phyloP scores from a whole-genome alignment of 2,329 filamentous ascomycete species.

The Catunica adiposa region DNA sequence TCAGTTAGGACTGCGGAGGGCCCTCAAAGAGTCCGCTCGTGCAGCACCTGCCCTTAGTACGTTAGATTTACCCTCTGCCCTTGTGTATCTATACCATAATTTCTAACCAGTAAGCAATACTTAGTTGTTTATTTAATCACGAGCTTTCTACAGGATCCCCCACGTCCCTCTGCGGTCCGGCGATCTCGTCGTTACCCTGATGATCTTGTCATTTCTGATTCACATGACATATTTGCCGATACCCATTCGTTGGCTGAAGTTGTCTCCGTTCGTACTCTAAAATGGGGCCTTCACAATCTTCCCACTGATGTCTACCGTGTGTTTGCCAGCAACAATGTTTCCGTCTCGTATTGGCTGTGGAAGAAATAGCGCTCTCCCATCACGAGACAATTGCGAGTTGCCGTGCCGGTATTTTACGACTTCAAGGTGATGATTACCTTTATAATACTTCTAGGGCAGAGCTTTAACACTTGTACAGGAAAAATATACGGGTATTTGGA shows the following conservation, averaged over 20 bases:
- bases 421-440: conserved; percentile 18
- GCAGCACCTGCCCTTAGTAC: conserved; percentile 56
- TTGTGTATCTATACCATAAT: not conserved
- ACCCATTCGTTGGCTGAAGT: conserved; percentile 61
- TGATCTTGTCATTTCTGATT: conserved; percentile 11
- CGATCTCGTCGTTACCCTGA: conserved; percentile 9
- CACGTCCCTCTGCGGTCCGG: conserved; percentile 7
- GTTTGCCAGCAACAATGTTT: conserved; percentile 61
- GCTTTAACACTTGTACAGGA: conserved; percentile 13
- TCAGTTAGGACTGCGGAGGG: conserved; percentile 8
- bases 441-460: not conserved
- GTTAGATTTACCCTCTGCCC: conserved; percentile 11
- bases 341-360: conserved; percentile 58
- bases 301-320: conserved; percentile 52
- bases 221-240: conserved; percentile 38
- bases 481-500: conserved; percentile 51
- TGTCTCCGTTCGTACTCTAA: conserved; percentile 58
- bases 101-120: not conserved
- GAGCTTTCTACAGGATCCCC: conserved; percentile 9
- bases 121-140: conserved; percentile 8
- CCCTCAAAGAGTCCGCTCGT: conserved; percentile 4
- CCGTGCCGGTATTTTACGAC: conserved; percentile 40
- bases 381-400: conserved; percentile 45
- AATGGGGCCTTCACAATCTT: conserved; percentile 60
- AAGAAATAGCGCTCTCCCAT: conserved; percentile 39